Base-by-base conservation (phyloP, 768 basidiomycete genomes). In the Heimioporus sp. region DNA sequence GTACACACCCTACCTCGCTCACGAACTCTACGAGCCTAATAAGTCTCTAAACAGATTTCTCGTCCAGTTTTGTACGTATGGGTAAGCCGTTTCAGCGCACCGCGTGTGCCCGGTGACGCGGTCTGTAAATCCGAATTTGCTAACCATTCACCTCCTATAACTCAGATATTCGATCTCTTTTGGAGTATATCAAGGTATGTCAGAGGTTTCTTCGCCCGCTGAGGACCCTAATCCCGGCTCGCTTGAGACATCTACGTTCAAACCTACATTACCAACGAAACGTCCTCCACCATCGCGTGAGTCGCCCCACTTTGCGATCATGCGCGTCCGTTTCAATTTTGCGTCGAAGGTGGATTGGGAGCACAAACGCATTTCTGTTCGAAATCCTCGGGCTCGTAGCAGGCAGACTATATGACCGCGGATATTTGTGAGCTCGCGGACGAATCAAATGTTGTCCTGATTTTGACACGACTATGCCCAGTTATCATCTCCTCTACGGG, bases 341-440 rank as follows among this genome's bases (percentile, higher is more conserved):
- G 11, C 15, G 36, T 30, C 46, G 37, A 43, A 73, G 70, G 32
- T 76, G 70, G 71, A 73, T 83, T 30, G 82, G 81, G 10, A 78
- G 80, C 31, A 65, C 72, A 10, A 79, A 83, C 47, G 63, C 80
- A 10, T 73, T 77, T 48, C 63, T 82, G 16, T 65, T 76, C 17
- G 63, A 81, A 34, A 68, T 74, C 2, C 67, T 69, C 36, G 79
- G 80, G 1, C 62, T 80, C 24, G 46, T 77, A 40, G 69, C 74
- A 4, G 82, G 82, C 12, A 70, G 76, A 43, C 63, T 75, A 7
- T 80, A 79, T 56, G 82, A 83, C 45, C 70, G 70, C 19, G 81
- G 82, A 46, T 77, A 80, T 62, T 80, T 80, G 77, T 76, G 58
- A 57, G 74, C 54, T 16, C 41, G 24, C 24, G 7, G 24, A 28